Evolutionary conservation across 2,329 filamentous ascomycete species (phyloP), one percentile per base, ranked within the genome.

Genomic region (Colletotrichum tanaceti): DNA sequence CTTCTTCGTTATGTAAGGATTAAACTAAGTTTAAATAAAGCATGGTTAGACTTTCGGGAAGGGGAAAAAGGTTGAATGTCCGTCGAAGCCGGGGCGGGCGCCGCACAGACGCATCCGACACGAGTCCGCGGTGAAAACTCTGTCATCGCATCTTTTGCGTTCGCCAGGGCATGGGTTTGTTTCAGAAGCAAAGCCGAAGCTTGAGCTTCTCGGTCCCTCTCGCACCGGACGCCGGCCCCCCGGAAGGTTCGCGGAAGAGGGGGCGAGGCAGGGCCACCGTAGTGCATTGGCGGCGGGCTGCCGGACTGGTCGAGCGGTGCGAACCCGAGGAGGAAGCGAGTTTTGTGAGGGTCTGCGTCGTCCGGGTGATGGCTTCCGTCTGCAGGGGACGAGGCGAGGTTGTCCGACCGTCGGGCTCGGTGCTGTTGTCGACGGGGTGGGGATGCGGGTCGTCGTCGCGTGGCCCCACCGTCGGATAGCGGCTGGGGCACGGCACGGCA

Each of bases 161-260:
- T 59, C 50, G 18, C 24, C 55, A 16, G 41, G 50, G 55, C 41
- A 11, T 22, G 18, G 5, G 18, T 43, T n/a, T 24, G 61, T 68
- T 60, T 68, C 65, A 65, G 54, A 28, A 65, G 61, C 41, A 60
- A n/a, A 41, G 22, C n/a, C 11, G 54, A 65, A 65, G 65, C 55
- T 68, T 59, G 61, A 68, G 61, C 55, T 68, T 65, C 13, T 28
- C 55, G 24, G 55, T 49, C 43, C 9, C 28, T n/a, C 16, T 59
- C 32, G 32, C 44, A 5, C 35, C 20, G 35, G 54, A 32, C 11
- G 14, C 18, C 61, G 65, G 47, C 54, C 32, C 35, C 60, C 53
- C n/a, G 53, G 32, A 28, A 68, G 60, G 14, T 41, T 50, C 60
- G 50, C 55, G 47, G 14, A 5, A 47, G 16, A 20, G 20, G 58